These are phyloP conservation scores for Golubevia pallescens DNA, from an alignment of 1,284 basidiomycete genomes.

Conservation along the genomic window DNA sequence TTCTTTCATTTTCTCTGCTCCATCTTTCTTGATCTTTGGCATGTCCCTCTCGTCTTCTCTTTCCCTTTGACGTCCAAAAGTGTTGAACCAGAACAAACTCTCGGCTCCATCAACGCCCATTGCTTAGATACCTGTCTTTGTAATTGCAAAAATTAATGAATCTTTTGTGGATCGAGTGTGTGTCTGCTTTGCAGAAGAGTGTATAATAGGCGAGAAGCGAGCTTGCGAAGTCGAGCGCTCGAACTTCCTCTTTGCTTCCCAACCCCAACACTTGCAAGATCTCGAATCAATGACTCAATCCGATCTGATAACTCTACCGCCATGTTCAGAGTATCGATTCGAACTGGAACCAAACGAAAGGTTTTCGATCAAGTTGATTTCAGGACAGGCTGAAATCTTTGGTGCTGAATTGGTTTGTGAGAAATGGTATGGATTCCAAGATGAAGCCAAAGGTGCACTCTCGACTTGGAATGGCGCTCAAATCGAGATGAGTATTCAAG, in stretches of 20 bases:
- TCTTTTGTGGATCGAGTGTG: too few species aligned
- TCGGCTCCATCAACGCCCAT: constrained; percentile 14
- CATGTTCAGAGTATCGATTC: constrained; percentile 58
- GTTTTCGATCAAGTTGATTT: constrained; percentile 49
- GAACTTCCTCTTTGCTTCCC: too few species aligned
- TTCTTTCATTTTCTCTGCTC: not conserved
- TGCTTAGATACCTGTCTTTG: too few species aligned
- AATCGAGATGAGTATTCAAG: constrained; percentile 32
- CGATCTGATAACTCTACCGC: constrained; percentile 20
- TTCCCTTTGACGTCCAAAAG: constrained; percentile 7
- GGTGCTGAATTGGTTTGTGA: constrained; percentile 54
- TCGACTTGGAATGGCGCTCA: constrained; percentile 52
- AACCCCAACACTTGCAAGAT: too few species aligned
- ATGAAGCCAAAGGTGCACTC: constrained; percentile 55
- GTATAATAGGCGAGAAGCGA: too few species aligned
- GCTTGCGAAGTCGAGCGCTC: too few species aligned
- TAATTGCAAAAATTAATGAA: too few species aligned
- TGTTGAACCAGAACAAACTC: constrained; percentile 29
- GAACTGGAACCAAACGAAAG: constrained; percentile 53
- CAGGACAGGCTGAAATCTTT: constrained; percentile 59
- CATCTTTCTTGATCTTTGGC: not conserved
- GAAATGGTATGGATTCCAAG: constrained; percentile 58
- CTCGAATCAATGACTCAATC: too few species aligned
- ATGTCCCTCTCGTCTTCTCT: not conserved
- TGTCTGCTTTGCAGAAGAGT: too few species aligned